Evolutionary conservation across 176 grass and related monocot genomes (phyloP).

Genomic region (Bolboschoenus planiculmis): DNA sequence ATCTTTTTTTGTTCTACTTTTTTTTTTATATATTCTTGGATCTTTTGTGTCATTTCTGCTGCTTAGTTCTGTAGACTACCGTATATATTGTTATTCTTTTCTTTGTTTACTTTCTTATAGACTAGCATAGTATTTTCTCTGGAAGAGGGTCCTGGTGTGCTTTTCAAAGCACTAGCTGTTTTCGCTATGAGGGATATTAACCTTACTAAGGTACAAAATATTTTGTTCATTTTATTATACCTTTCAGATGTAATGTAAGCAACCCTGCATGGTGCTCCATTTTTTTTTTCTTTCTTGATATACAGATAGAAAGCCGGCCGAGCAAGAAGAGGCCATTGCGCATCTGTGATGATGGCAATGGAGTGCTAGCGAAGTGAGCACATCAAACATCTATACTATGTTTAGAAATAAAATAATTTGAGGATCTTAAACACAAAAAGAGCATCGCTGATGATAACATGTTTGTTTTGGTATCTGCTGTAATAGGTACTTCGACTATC

Average conservation of each 20-base stretch:
- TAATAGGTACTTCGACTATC: conserved; percentile 77
- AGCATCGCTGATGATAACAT: neutral
- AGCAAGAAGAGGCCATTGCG: conserved; percentile 55
- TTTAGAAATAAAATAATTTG: neutral
- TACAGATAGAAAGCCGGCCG: conserved; percentile 85
- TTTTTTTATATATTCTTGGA: no score
- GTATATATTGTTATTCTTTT: conserved; percentile 26
- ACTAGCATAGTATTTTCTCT: conserved; percentile 91
- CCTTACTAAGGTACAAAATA: conserved; percentile 62
- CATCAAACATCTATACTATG: conserved; percentile 3
- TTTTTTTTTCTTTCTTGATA: neutral
- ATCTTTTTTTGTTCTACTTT: neutral
- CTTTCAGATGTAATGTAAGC: conserved; percentile 13
- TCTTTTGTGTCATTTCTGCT: neutral
- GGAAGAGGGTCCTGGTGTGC: conserved; percentile 83
- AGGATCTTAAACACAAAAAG: neutral
- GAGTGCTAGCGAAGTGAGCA: conserved; percentile 49
- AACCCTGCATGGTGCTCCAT: neutral
- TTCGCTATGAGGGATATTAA: conserved; percentile 81
- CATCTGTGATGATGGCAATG: conserved; percentile 52
- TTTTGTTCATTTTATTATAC: conserved; percentile 21
- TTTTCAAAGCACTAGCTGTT: conserved; percentile 77
- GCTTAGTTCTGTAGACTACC: neutral
- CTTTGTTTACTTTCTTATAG: conserved; percentile 31
- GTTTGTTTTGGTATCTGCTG: conserved; percentile 3